Base-by-base conservation (phyloP, 352 stramenopile species). In the Phytophthora hybrid region DNA sequence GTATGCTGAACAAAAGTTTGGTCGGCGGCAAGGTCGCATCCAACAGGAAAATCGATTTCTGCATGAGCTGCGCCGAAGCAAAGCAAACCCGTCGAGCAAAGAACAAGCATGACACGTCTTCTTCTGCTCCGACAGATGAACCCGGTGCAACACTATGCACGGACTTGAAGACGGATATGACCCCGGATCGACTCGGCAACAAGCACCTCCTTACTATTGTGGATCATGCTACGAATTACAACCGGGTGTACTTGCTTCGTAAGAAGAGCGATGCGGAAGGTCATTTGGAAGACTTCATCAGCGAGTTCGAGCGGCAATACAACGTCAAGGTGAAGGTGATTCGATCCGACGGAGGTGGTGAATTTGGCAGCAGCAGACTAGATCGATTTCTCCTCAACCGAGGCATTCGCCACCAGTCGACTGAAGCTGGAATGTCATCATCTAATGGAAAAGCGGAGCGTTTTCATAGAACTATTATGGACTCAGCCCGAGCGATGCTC, bases 401-500 rank as follows among this genome's bases (percentile, higher is more conserved):
- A 9, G 32, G 32, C 9, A 39, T 39, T 9, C 32, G 5, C 32
- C 32, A 39, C 32, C 32, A 39, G 9, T 5, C 5, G 9, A 39
- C 32, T 9, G 32, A 39, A 9, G 32, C 32, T 5, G 32, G 32
- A 10, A 39, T 39, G 32, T 39, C 32, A 39, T 39, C 32, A 39
- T 39, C 32, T 39, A 39, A 39, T 9, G 32, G 32, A 5, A 39
- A 39, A 9, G 32, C 32, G 9, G 32, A 39, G 32, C 32, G 32
- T 10, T 39, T 39, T 39, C 32, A 5, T 9, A 39, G 32, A 9
- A 39, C 32, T 39, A 9, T 64, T 1, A 65, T 71, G 55, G 34
- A 71, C 34, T 71, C 64, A 8, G 64, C 46, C 11, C 32, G 64
- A 47, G 56, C 64, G 14, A 65, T 71, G 46, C 32, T 65, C 10